Percentiles rank a stretch among this genome's conserved stretches.
Evolutionary conservation across 305 asterid genomes (phyloP).

Genomic region (Ajuga reptans): DNA sequence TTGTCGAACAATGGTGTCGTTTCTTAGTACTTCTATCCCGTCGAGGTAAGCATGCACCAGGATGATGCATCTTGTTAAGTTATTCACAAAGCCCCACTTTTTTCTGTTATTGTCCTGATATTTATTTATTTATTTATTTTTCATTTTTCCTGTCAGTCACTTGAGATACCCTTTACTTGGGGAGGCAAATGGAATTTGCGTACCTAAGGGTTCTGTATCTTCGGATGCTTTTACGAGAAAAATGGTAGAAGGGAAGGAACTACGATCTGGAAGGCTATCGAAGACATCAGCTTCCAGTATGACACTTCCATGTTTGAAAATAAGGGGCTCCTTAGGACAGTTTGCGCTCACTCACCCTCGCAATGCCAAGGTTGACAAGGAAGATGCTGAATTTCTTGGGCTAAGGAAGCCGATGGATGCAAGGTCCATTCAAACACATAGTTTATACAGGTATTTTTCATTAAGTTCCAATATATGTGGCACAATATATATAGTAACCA

Average conservation of each 20-base stretch:
- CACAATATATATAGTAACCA: not conserved
- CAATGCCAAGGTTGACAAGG: constrained; percentile 34
- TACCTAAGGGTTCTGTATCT: constrained; percentile 25
- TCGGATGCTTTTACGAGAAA: constrained; percentile 33
- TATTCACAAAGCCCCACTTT: not conserved
- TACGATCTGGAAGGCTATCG: constrained; percentile 45
- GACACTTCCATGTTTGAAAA: constrained; percentile 31
- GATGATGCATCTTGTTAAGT: not conserved
- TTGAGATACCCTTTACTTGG: constrained; percentile 40
- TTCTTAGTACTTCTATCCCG: constrained; percentile 32
- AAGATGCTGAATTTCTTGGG: constrained; percentile 33
- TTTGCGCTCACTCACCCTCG: constrained; percentile 34
- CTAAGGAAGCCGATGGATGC: constrained; percentile 42
- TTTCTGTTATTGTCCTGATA: not conserved
- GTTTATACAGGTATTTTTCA: constrained; percentile 53
- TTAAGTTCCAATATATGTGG: not conserved
- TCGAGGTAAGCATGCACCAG: constrained; percentile 30
- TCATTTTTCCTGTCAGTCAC: constrained; percentile 24
- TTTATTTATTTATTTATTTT: not conserved
- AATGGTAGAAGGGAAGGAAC: constrained; percentile 45
- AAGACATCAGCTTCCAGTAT: constrained; percentile 40
- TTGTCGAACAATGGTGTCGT: constrained; percentile 37
- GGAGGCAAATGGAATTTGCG: constrained; percentile 33
- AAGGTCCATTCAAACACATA: constrained; percentile 44
- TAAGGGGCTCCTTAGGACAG: constrained; percentile 45